Evolutionary conservation across 768 basidiomycete genomes (phyloP).

Genomic region (Russula sp.): DNA sequence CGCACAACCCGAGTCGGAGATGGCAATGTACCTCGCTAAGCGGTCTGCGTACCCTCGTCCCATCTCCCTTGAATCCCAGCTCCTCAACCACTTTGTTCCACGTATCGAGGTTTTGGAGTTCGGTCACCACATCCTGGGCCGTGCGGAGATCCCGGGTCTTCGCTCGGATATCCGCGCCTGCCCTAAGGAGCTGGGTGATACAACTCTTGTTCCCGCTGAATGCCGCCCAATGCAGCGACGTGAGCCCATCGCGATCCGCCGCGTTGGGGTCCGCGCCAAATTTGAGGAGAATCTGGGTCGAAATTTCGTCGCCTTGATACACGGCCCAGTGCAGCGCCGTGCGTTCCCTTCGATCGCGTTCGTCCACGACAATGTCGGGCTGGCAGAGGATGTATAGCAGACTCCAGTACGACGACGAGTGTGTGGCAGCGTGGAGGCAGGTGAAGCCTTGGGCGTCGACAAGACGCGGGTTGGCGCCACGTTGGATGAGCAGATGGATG

Average conservation of each 20-base stretch:
- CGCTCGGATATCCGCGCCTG: constrained; percentile 73
- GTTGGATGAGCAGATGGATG: constrained; percentile 81
- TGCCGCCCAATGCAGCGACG: constrained; percentile 91
- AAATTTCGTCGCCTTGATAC: constrained; percentile 93
- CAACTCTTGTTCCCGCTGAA: constrained; percentile 82
- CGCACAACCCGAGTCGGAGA: neutral
- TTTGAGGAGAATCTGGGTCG: constrained; percentile 80
- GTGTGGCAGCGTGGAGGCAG: constrained; percentile 85
- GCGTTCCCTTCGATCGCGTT: constrained; percentile 82
- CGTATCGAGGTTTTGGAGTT: constrained; percentile 69
- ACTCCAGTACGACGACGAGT: constrained; percentile 90
- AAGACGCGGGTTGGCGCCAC: constrained; percentile 88
- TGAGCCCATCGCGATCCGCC: constrained; percentile 71
- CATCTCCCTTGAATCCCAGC: constrained; percentile 72
- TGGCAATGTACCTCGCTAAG: constrained; percentile 55
- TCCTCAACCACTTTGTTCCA: constrained; percentile 85
- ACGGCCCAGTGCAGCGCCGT: constrained; percentile 97
- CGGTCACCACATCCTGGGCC: constrained; percentile 85
- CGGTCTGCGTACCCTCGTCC: constrained; percentile 54
- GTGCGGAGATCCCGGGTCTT: constrained; percentile 80
- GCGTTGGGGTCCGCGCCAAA: constrained; percentile 76
- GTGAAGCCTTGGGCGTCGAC: constrained; percentile 92
- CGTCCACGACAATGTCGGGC: constrained; percentile 76
- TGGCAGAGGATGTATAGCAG: constrained; percentile 86
- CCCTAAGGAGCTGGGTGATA: constrained; percentile 77